phyloP scores from a whole-genome alignment of 345 rosid species.

The Bruguiera gymnorhiza region DNA sequence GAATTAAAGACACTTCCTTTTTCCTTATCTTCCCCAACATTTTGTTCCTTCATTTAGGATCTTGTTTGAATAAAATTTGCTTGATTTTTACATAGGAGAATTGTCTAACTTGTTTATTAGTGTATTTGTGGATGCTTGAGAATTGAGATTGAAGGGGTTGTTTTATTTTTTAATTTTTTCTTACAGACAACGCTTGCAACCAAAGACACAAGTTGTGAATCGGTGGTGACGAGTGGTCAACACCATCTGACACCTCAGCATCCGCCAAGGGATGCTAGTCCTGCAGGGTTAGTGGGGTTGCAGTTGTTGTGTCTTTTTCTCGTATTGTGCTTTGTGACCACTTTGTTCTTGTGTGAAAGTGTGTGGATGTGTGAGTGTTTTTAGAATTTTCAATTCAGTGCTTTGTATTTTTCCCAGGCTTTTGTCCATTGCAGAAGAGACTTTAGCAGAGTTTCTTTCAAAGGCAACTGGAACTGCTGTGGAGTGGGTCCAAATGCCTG shows the following conservation, averaged over 20 bases:
- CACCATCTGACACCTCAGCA: constrained; percentile 94
- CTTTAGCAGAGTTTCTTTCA: constrained; percentile 99
- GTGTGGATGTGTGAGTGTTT: constrained; percentile 9
- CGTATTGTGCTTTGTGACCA: constrained; percentile 26
- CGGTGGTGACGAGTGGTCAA: constrained; percentile 96
- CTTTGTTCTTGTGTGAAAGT: constrained; percentile 11
- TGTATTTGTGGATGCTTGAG: constrained; percentile 13
- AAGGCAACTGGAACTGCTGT: constrained; percentile 99
- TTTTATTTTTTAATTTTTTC: constrained; percentile 14
- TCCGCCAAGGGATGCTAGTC: constrained; percentile 99
- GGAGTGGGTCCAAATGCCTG: constrained; percentile 99
- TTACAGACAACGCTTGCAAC: constrained; percentile 80
- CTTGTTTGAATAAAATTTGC: not conserved
- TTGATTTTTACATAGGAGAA: too few relatives aligned
- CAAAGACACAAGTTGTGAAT: constrained; percentile 98
- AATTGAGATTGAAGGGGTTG: constrained; percentile 6
- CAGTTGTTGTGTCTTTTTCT: constrained; percentile 46
- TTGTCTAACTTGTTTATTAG: not conserved
- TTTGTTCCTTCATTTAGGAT: not conserved
- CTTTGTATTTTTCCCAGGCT: constrained; percentile 52
- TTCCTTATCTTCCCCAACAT: not conserved
- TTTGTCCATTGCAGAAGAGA: constrained; percentile 99
- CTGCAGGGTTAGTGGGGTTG: constrained; percentile 91
- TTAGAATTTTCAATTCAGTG: constrained; percentile 19
- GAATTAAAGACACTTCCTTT: not conserved